A percentile compares a stretch with the other conserved stretches of the same genome.
Evolutionary conservation across 345 rosid species (phyloP).

Genomic region (Aegle marmelos): DNA sequence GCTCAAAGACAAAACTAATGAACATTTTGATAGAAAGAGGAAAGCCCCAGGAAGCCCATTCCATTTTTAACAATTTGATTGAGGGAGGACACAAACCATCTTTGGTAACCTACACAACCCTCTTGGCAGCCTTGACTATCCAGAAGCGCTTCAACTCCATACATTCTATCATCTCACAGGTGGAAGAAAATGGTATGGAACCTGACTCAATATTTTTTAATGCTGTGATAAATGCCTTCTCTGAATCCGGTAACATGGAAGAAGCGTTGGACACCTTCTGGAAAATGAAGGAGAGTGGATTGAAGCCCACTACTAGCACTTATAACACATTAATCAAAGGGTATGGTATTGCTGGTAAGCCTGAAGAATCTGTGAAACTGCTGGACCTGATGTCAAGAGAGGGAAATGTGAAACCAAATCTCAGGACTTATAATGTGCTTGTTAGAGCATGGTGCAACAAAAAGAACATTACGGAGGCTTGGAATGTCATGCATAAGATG

Average conservation of each 20-base stretch:
- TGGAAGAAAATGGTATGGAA: constrained; percentile 42
- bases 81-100: constrained; percentile 56
- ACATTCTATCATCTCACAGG: constrained; percentile 42
- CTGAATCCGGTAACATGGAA: constrained; percentile 58
- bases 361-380: constrained; percentile 53
- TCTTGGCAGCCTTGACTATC: constrained; percentile 54
- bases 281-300: constrained; percentile 59
- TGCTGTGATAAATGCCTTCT: constrained; percentile 61
- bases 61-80: constrained; percentile 40
- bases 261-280: constrained; percentile 43
- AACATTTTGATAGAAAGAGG: constrained; percentile 47
- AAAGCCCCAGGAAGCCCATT: constrained; percentile 49
- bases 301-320: constrained; percentile 53
- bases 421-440: constrained; percentile 57
- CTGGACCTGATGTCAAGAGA: constrained; percentile 46
- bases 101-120: constrained; percentile 54
- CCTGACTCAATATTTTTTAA: constrained; percentile 55
- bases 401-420: constrained; percentile 43
- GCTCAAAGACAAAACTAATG: constrained; percentile 58
- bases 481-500: constrained; percentile 56
- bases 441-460: constrained; percentile 66
- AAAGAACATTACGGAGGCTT: constrained; percentile 49
- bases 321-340: constrained; percentile 66
- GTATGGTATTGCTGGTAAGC: constrained; percentile 53
- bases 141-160: constrained; percentile 50